Percentiles rank a stretch among this genome's conserved stretches.
These are phyloP conservation scores for Dothistroma septosporum DNA, from an alignment of 2,329 filamentous ascomycete species.

Conservation along the genomic window DNA sequence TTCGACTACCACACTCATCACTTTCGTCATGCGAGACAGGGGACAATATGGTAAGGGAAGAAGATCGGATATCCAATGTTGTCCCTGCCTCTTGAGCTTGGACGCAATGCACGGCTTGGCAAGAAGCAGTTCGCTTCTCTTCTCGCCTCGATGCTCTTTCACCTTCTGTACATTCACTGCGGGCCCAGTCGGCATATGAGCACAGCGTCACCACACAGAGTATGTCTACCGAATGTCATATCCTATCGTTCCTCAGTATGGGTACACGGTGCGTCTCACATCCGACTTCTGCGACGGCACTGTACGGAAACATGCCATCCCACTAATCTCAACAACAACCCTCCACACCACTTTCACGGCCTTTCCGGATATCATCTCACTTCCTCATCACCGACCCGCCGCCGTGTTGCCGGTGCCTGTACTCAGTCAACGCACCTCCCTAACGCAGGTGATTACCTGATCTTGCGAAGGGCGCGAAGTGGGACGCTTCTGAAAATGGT, in stretches of 20 bases:
- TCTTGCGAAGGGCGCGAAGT: neutral
- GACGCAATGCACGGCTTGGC: neutral
- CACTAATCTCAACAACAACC: neutral
- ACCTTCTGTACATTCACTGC: neutral
- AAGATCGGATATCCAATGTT: neutral
- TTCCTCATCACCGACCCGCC: neutral
- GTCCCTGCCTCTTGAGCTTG: neutral
- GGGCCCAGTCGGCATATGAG: neutral
- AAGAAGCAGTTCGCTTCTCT: neutral
- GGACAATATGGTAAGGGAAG: neutral
- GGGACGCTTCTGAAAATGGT: neutral
- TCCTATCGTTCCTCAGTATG: neutral
- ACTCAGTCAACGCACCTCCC: neutral
- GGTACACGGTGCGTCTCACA: neutral
- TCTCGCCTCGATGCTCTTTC: neutral
- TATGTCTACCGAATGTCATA: no score
- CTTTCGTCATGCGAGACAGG: neutral
- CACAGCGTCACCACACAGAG: neutral
- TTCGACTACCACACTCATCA: neutral
- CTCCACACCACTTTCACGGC: neutral
- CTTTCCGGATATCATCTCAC: neutral
- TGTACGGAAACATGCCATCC: neutral
- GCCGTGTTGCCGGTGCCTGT: neutral
- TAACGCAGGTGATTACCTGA: neutral
- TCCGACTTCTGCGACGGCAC: neutral